phyloP scores from a whole-genome alignment of 441 rosid genomes.

The Dalechampia spathulata region DNA sequence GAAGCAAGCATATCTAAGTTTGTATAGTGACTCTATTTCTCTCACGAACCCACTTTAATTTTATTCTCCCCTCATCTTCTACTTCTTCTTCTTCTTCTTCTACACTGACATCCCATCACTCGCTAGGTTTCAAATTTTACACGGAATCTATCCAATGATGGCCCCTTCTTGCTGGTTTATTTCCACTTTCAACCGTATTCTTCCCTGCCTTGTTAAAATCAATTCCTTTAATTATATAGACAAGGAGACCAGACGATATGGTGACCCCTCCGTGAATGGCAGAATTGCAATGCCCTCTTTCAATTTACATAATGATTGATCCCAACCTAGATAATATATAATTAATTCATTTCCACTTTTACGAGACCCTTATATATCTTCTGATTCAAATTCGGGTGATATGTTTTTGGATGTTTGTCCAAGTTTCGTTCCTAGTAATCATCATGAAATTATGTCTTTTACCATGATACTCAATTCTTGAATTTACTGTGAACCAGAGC shows the following conservation, averaged over 20 bases:
- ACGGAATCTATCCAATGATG: neutral
- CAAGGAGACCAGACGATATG: neutral
- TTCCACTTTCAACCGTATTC: neutral
- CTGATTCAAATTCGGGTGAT: neutral
- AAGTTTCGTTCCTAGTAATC: neutral
- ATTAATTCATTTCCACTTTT: neutral
- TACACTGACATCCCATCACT: neutral
- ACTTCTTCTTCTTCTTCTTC: slow-evolving; percentile 1
- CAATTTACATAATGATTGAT: neutral
- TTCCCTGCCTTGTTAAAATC: neutral
- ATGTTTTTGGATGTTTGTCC: neutral
- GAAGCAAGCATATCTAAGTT: neutral
- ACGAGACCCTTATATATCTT: neutral
- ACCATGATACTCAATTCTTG: no score
- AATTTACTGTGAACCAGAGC: neutral
- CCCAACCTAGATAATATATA: neutral
- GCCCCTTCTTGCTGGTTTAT: neutral
- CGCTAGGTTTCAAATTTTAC: neutral
- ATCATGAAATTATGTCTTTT: neutral
- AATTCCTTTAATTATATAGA: neutral
- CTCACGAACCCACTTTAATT: no score
- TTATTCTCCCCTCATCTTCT: no score
- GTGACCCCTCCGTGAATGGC: neutral
- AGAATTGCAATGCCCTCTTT: neutral
- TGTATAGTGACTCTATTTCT: neutral